A percentile compares a stretch with the other conserved stretches of the same genome.
phyloP scores from a whole-genome alignment of 495 filamentous ascomycete species.

The Penicillium turbatum region DNA sequence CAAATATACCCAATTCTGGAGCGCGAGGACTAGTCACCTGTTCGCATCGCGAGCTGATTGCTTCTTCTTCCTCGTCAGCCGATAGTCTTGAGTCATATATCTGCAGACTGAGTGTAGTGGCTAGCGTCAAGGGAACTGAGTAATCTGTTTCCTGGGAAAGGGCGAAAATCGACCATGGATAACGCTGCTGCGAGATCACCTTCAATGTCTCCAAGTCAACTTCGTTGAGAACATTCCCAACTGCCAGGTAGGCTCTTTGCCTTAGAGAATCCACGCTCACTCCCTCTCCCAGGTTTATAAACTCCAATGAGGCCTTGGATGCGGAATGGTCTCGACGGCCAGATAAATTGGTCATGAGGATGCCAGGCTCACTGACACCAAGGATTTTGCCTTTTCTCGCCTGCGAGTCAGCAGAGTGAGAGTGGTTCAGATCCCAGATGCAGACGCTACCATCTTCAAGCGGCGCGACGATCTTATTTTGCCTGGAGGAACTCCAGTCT shows the following conservation, averaged over 20 bases:
- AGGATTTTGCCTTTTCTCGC: constrained; percentile 59
- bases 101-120: constrained; percentile 77
- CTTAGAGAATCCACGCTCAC: constrained; percentile 70
- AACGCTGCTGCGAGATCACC: constrained; percentile 65
- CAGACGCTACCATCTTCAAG: constrained; percentile 82
- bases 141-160: constrained; percentile 71
- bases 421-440: constrained; percentile 75
- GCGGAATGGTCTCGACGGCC: constrained; percentile 39
- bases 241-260: constrained; percentile 72
- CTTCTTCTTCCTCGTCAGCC: constrained; percentile 39
- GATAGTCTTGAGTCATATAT: constrained; percentile 71
- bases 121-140: constrained; percentile 73
- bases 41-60: constrained; percentile 41
- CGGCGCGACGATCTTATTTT: constrained; percentile 66
- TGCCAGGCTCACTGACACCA: constrained; percentile 58
- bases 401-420: constrained; percentile 37
- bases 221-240: constrained; percentile 71
- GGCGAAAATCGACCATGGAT: constrained; percentile 78
- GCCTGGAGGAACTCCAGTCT: constrained; percentile 44
- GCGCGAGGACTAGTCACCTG: constrained; percentile 24
- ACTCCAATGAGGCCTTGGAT: constrained; percentile 45
- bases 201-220: constrained; percentile 77
- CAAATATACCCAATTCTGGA: constrained; percentile 32
- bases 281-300: constrained; percentile 75
- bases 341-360: constrained; percentile 50